A percentile compares a stretch with the other conserved stretches of the same genome.
Conservation (phyloP, 768 basidiomycete genomes). For the Leccinum imitatum region DNA sequence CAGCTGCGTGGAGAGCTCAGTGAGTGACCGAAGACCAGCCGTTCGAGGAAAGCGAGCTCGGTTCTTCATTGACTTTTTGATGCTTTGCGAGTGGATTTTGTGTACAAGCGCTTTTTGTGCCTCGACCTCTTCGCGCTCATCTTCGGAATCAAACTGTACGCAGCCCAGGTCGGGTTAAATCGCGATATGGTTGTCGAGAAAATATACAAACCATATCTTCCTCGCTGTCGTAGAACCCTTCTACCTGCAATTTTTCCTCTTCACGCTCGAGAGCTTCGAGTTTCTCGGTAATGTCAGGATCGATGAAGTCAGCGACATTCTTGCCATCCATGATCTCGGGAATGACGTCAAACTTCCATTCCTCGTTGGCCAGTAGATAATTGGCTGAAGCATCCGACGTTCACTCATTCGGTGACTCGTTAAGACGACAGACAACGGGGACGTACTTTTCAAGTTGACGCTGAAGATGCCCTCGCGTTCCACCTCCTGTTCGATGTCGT, state of each 20-base stretch:
- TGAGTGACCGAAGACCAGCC: conserved; percentile 61
- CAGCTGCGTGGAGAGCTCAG: conserved; percentile 76
- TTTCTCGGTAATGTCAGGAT: conserved; percentile 95
- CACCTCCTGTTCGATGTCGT: conserved; percentile 81
- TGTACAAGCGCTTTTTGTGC: conserved; percentile 56
- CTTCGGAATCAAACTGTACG: conserved; percentile 55
- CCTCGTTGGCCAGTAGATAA: conserved; percentile 83
- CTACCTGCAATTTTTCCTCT: conserved; percentile 89
- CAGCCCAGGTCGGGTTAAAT: conserved; percentile 1
- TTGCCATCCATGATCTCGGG: conserved; percentile 99
- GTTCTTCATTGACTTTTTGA: conserved; percentile 90
- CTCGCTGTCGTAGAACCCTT: conserved; percentile 93
- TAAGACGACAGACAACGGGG: background rate
- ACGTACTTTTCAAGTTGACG: conserved; percentile 81
- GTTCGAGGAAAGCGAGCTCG: conserved; percentile 74
- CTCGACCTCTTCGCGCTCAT: conserved; percentile 75
- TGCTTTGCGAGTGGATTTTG: conserved; percentile 70
- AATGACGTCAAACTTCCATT: conserved; percentile 96
- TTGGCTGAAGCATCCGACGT: conserved; percentile 59
- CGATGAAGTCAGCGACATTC: conserved; percentile 98
- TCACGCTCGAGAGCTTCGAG: conserved; percentile 96
- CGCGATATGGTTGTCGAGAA: background rate
- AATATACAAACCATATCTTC: conserved; percentile 68
- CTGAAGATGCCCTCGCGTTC: conserved; percentile 92
- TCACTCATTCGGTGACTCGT: conserved; percentile 1